Evolutionary conservation across 1,139 yeast species (phyloP).

Genomic region (Pichia sp.): DNA sequence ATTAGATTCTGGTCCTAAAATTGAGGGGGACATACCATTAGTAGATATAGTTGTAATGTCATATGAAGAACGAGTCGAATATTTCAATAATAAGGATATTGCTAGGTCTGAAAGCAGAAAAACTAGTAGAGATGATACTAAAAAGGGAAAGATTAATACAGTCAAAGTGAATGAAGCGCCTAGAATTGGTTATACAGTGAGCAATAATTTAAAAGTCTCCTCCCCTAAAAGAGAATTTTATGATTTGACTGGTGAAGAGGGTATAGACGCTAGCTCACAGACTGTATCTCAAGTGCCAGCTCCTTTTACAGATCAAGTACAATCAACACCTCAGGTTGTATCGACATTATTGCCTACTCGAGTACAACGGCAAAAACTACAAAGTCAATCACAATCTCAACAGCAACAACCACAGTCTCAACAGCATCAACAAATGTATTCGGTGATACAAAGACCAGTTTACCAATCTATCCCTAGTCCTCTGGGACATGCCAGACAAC

Average conservation of each 20-base stretch:
- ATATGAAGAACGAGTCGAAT: constrained; percentile 11
- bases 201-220: background rate
- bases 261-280: background rate
- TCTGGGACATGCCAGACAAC: background rate
- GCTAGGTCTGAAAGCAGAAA: background rate
- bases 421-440: constrained; percentile 1
- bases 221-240: background rate
- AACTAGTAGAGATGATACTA: background rate
- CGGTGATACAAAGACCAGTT: background rate
- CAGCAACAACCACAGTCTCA: constrained; percentile 3
- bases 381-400: background rate
- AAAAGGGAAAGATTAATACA: background rate
- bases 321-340: background rate
- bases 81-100: background rate
- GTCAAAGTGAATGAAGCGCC: background rate
- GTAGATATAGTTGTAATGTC: constrained; percentile 10
- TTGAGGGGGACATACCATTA: background rate
- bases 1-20: constrained; percentile 3
- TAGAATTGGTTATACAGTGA: background rate
- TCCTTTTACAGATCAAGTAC: background rate
- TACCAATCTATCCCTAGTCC: background rate
- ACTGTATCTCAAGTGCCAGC: background rate
- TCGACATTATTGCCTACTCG: background rate
- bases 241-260: background rate
- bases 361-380: background rate